Evolutionary conservation across 2,329 filamentous ascomycete genomes (phyloP), one percentile per base, ranked within the genome.

Genomic region (Epichloe gansuensis): DNA sequence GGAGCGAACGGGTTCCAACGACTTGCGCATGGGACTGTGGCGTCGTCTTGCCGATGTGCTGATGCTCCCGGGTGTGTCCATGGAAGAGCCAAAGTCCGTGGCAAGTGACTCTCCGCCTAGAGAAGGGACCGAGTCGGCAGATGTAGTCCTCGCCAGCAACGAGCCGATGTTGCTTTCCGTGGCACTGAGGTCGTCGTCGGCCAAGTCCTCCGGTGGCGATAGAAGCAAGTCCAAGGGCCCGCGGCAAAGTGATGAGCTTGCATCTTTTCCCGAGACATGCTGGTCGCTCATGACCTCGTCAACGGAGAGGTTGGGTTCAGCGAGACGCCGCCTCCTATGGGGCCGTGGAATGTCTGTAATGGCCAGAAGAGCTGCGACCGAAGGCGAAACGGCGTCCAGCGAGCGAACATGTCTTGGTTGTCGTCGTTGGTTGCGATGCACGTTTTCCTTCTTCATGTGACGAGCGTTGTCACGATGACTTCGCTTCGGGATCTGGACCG

Each of bases 81-180:
- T 55, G 5, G 76, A 78, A 1, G 74, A 74, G 3, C 74, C 57
- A 1, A 68, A 62, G 47, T 76, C 75, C 6, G 75, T 77, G 6
- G 69, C 70, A 48, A 75, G 71, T 0, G 79, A 82, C 45, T 75
- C 75, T 44, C 73, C 72, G 43, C 72, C 71, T 7, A 84, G 64
- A 1, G 80, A 84, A 2, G 80, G 79, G 54, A 82, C 72, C 2
- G 80, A 84, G 54, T 82, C 80, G 49, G 76, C 69, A 11, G 80
- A 84, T 7, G 75, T 69, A 2, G 78, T 78, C 50, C 77, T 73
- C 1, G 71, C 75, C 47, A 78, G 62, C 17, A 71, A 65, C 8
- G 75, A 80, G 25, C 74, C 74, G 23, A 74, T 67, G 36, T 72
- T 71, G 62, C 74, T 77, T 52, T 81, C 78, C 58, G 72, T 77